These are phyloP conservation scores for Mallotus nudiflorus DNA, from an alignment of 345 rosid species.

Conservation along the genomic window DNA sequence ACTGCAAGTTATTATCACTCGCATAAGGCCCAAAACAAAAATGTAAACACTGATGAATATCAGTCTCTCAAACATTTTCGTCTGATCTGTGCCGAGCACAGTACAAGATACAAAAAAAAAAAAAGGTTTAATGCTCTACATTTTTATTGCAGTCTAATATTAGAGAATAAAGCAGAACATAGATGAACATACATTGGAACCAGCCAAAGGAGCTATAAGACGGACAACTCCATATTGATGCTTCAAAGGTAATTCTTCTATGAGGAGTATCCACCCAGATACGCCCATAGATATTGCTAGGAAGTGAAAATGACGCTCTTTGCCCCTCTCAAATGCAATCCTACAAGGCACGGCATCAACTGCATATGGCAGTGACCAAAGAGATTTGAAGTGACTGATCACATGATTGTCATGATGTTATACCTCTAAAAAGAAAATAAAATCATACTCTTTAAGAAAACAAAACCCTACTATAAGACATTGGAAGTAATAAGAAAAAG, in stretches of 20 bases:
- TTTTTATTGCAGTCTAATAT: constrained; percentile 11
- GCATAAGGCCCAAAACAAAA: background rate
- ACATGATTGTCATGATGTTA: constrained; percentile 1
- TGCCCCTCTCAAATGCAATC: constrained; percentile 94
- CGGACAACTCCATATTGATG: constrained; percentile 67
- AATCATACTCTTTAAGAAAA: background rate
- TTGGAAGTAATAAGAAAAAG: background rate
- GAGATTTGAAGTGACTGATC: constrained; percentile 18
- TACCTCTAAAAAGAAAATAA: background rate
- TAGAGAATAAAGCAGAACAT: constrained; percentile 2
- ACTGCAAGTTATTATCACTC: background rate
- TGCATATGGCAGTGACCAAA: constrained; percentile 45
- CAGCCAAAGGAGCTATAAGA: constrained; percentile 82
- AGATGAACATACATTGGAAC: constrained; percentile 62
- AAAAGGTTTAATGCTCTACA: background rate
- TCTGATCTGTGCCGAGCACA: background rate
- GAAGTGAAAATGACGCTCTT: constrained; percentile 75
- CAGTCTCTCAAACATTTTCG: background rate
- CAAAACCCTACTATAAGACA: background rate
- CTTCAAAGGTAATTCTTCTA: constrained; percentile 70
- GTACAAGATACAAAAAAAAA: background rate
- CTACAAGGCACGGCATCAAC: constrained; percentile 88
- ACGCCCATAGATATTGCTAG: constrained; percentile 65
- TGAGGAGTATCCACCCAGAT: constrained; percentile 86
- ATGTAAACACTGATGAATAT: background rate